Conservation (phyloP, 129 eudicot species). For the Chrysanthemum lavandulifolium region DNA sequence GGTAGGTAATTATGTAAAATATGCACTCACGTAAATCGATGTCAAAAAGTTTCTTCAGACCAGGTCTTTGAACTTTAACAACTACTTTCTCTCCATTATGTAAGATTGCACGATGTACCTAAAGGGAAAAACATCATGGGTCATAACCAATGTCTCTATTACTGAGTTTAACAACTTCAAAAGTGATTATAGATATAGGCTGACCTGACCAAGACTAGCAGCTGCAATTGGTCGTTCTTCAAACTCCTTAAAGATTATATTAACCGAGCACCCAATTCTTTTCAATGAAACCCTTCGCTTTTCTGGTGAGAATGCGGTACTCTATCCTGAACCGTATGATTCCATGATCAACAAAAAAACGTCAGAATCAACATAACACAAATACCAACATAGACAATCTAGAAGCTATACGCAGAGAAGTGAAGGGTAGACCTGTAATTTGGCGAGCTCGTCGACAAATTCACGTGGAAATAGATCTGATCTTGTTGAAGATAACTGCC, state of each 20-base stretch:
- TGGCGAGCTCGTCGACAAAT: constrained; percentile 93
- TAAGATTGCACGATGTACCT: constrained; percentile 96
- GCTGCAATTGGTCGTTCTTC: constrained; percentile 96
- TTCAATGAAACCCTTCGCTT: constrained; percentile 70
- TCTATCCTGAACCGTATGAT: constrained; percentile 66
- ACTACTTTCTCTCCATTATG: constrained; percentile 96
- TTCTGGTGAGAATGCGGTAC: constrained; percentile 91
- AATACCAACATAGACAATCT: constrained; percentile 1
- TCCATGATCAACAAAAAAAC: constrained; percentile 8
- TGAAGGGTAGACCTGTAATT: constrained; percentile 68
- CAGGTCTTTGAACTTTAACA: constrained; percentile 96
- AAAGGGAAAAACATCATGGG: constrained; percentile 11
- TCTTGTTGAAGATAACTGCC: constrained; percentile 87
- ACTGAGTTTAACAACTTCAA: background rate
- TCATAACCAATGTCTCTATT: background rate
- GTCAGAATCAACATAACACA: constrained; percentile 1
- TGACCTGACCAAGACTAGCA: constrained; percentile 99
- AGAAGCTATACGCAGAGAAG: constrained; percentile 15
- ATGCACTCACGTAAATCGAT: constrained; percentile 80
- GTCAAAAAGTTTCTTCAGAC: constrained; percentile 88
- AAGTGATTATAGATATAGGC: background rate
- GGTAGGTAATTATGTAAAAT: constrained; percentile 5
- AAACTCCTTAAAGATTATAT: constrained; percentile 70
- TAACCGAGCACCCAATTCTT: constrained; percentile 83
- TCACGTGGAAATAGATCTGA: constrained; percentile 96